A percentile compares a stretch with the other conserved stretches of the same genome.
Evolutionary conservation across 2,329 filamentous ascomycete species (phyloP).

Genomic region (Polytolypa hystricis): DNA sequence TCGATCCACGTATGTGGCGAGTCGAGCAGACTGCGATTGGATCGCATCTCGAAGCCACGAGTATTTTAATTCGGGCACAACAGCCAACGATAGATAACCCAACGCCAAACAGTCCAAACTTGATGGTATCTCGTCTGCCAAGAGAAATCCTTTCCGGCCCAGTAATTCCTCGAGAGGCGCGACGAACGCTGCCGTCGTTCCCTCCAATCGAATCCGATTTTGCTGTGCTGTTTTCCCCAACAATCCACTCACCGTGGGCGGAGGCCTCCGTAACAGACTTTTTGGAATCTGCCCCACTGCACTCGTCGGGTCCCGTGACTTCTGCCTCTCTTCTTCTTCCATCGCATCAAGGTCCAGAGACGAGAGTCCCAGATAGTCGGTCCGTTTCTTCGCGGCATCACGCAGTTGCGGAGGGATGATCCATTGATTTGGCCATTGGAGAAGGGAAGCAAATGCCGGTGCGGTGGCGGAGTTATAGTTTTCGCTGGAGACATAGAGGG

Average conservation of each 20-base stretch:
- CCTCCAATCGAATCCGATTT: conserved; percentile 64
- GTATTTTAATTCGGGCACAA: conserved; percentile 50
- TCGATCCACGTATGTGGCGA: conserved; percentile 36
- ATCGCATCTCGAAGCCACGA: conserved; percentile 52
- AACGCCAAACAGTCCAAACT: conserved; percentile 69
- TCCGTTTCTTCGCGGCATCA: conserved; percentile 56
- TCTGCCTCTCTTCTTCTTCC: conserved; percentile 25
- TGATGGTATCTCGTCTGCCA: conserved; percentile 42
- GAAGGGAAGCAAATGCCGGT: conserved; percentile 66
- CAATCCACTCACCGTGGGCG: conserved; percentile 49
- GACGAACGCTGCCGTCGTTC: conserved; percentile 59
- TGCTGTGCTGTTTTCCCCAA: conserved; percentile 58
- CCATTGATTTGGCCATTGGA: conserved; percentile 83
- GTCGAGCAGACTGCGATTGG: conserved; percentile 35
- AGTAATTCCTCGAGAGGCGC: conserved; percentile 57
- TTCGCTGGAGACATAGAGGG: conserved; percentile 77
- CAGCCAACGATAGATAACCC: conserved; percentile 68
- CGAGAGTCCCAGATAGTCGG: conserved; percentile 58
- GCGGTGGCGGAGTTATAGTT: conserved; percentile 73
- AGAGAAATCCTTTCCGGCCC: conserved; percentile 44
- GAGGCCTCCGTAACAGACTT: conserved; percentile 44
- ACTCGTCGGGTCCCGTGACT: conserved; percentile 28
- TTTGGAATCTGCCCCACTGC: conserved; percentile 30
- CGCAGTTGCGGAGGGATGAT: conserved; percentile 66
- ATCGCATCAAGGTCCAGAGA: conserved; percentile 51